A percentile compares a stretch with the other conserved stretches of the same genome.
These are phyloP conservation scores for Sclerotinia borealis DNA, from an alignment of 2,329 filamentous ascomycete species.

Conservation along the genomic window DNA sequence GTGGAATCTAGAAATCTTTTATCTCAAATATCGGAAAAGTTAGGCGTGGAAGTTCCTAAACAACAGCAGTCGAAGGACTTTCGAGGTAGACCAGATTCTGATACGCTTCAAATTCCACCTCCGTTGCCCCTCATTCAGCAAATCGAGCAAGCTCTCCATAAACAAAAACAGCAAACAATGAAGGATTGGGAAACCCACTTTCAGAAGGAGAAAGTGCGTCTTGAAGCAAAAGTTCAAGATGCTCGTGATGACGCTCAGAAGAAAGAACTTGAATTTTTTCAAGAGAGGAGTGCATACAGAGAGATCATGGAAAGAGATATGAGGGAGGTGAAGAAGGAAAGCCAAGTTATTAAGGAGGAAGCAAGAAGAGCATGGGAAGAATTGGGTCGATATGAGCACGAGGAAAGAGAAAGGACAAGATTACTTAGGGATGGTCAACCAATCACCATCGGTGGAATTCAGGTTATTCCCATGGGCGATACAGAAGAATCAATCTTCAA, in stretches of 20 bases:
- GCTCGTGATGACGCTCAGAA: slow-evolving; percentile 10
- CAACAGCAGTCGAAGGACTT: background rate
- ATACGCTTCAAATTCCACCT: slow-evolving; percentile 11
- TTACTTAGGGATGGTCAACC: slow-evolving; percentile 81
- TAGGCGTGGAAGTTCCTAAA: background rate
- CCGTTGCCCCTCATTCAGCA: slow-evolving; percentile 9
- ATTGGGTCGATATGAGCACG: slow-evolving; percentile 83
- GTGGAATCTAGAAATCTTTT: slow-evolving; percentile 40
- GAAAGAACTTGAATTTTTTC: slow-evolving; percentile 9
- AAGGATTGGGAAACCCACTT: slow-evolving; percentile 11
- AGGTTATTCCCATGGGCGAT: slow-evolving; percentile 77
- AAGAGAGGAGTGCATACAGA: background rate
- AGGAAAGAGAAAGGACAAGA: slow-evolving; percentile 79
- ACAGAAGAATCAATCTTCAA: background rate
- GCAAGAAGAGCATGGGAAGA: slow-evolving; percentile 96
- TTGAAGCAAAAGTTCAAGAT: slow-evolving; percentile 9
- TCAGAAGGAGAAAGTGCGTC: slow-evolving; percentile 9
- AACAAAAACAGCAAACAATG: slow-evolving; percentile 11
- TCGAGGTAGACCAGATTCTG: slow-evolving; percentile 8
- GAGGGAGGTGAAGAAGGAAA: slow-evolving; percentile 11
- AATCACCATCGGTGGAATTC: slow-evolving; percentile 84
- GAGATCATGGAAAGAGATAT: slow-evolving; percentile 8
- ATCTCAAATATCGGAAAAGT: slow-evolving; percentile 5
- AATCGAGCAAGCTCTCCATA: slow-evolving; percentile 11
- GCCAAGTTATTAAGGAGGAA: slow-evolving; percentile 49